Evolutionary conservation across 2,329 filamentous ascomycete genomes (phyloP).

Genomic region (Sporothrix phasma): DNA sequence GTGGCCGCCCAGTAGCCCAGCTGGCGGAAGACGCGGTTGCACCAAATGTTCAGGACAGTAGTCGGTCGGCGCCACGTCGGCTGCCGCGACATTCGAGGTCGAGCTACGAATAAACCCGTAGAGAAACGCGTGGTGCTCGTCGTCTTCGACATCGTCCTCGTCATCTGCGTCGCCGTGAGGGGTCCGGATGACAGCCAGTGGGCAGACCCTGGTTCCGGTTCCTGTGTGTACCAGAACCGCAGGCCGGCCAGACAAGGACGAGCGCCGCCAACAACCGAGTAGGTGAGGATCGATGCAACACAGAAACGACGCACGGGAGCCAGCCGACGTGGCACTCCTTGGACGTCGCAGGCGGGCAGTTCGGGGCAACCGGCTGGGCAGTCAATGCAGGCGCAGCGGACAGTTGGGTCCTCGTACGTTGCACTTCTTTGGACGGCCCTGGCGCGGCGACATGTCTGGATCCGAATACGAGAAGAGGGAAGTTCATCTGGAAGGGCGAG

Average conservation of each 20-base stretch:
- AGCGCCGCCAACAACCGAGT: constrained; percentile 65
- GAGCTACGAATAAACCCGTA: constrained; percentile 11
- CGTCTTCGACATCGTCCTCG: constrained; percentile 88
- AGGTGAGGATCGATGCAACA: constrained; percentile 77
- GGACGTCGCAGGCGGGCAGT: constrained; percentile 62
- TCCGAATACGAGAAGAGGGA: constrained; percentile 55
- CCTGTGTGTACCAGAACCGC: constrained; percentile 38
- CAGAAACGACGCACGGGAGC: constrained; percentile 91
- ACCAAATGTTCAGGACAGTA: constrained; percentile 78
- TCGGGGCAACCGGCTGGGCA: constrained; percentile 78
- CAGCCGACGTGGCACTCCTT: constrained; percentile 72
- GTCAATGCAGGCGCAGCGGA: constrained; percentile 87
- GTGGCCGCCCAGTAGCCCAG: constrained; percentile 72
- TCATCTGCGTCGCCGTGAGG: constrained; percentile 49
- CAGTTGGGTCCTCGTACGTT: constrained; percentile 79
- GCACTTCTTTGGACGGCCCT: constrained; percentile 69
- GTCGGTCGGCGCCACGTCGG: constrained; percentile 50
- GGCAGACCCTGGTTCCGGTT: constrained; percentile 62
- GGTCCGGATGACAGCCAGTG: constrained; percentile 78
- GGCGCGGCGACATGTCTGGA: constrained; percentile 58
- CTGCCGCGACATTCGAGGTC: not conserved
- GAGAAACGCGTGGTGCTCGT: constrained; percentile 35
- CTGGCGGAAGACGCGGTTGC: constrained; percentile 68
- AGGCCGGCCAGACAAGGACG: constrained; percentile 64
- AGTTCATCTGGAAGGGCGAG: constrained; percentile 98